phyloP scores from a whole-genome alignment of 768 basidiomycete genomes.

The Astraeus odoratus region DNA sequence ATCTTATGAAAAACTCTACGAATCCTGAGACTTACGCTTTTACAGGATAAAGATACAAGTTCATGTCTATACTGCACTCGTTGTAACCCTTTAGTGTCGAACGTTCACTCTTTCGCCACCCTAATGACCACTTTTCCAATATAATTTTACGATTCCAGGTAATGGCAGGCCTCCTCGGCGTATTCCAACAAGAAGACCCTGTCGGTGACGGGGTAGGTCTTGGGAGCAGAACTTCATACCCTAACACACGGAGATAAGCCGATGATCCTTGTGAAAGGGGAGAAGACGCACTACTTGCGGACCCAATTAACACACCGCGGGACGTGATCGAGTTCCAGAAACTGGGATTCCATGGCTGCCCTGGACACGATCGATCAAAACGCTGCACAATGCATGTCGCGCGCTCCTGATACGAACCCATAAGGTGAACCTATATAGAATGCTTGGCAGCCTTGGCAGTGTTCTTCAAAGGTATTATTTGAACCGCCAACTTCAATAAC shows the following conservation, averaged over 20 bases:
- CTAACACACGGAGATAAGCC: not conserved
- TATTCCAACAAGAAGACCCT: slow-evolving; percentile 53
- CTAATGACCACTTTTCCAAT: slow-evolving; percentile 57
- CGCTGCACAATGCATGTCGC: not conserved
- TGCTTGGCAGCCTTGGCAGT: slow-evolving; percentile 33
- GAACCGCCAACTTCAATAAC: slow-evolving; percentile 42
- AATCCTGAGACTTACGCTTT: too few relatives aligned
- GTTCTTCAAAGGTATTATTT: slow-evolving; percentile 42
- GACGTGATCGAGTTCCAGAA: slow-evolving; percentile 35
- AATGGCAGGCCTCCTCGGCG: slow-evolving; percentile 43
- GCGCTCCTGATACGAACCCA: slow-evolving; percentile 46
- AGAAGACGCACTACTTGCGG: slow-evolving; percentile 43
- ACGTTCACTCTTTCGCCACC: slow-evolving; percentile 26
- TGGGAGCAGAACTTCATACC: slow-evolving; percentile 37
- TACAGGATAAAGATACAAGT: too few relatives aligned
- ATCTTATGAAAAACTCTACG: too few relatives aligned
- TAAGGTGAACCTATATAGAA: slow-evolving; percentile 41
- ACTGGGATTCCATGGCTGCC: slow-evolving; percentile 25
- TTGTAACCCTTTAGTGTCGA: too few relatives aligned
- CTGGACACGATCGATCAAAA: slow-evolving; percentile 5
- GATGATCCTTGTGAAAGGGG: not conserved
- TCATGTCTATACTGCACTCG: too few relatives aligned
- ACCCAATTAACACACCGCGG: slow-evolving; percentile 51
- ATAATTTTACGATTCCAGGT: slow-evolving; percentile 48
- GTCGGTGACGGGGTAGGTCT: slow-evolving; percentile 46